Conservation (phyloP, 164 flowering plant genomes). For the Nelumbo lutea region DNA sequence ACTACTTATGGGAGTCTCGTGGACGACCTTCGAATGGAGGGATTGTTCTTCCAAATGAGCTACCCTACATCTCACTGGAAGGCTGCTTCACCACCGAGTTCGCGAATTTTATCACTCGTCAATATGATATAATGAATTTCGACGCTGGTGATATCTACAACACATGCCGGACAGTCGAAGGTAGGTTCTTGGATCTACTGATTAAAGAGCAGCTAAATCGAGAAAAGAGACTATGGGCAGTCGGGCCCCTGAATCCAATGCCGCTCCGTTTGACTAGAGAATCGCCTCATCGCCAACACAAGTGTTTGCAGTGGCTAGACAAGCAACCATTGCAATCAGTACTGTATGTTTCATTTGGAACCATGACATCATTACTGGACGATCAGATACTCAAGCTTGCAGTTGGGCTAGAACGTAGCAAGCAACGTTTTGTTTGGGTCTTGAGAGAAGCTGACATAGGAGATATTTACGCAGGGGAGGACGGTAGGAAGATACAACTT, state of each 20-base stretch:
- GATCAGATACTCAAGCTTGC: slow-evolving; percentile 49
- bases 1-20: slow-evolving; percentile 12
- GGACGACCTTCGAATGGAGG: slow-evolving; percentile 13
- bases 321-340: slow-evolving; percentile 30
- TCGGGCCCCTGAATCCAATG: slow-evolving; percentile 58
- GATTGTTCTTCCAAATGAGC: neutral
- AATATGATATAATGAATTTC: slow-evolving; percentile 13
- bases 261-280: no score
- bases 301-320: slow-evolving; percentile 49
- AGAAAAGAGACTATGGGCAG: slow-evolving; percentile 35
- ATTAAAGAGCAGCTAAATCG: slow-evolving; percentile 3
- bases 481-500: slow-evolving; percentile 12
- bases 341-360: slow-evolving; percentile 23
- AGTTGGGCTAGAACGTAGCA: slow-evolving; percentile 10
- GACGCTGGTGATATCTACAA: slow-evolving; percentile 40
- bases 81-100: slow-evolving; percentile 41
- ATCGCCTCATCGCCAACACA: slow-evolving; percentile 9
- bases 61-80: slow-evolving; percentile 27
- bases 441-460: slow-evolving; percentile 49
- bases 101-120: slow-evolving; percentile 22
- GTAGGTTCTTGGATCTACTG: slow-evolving; percentile 30
- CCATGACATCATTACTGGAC: slow-evolving; percentile 33
- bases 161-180: slow-evolving; percentile 41
- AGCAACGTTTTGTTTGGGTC: slow-evolving; percentile 55
- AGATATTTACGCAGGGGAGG: slow-evolving; percentile 18